Evolutionary conservation across 257 asterid genomes (phyloP).

Genomic region (Osmanthus fragrans): DNA sequence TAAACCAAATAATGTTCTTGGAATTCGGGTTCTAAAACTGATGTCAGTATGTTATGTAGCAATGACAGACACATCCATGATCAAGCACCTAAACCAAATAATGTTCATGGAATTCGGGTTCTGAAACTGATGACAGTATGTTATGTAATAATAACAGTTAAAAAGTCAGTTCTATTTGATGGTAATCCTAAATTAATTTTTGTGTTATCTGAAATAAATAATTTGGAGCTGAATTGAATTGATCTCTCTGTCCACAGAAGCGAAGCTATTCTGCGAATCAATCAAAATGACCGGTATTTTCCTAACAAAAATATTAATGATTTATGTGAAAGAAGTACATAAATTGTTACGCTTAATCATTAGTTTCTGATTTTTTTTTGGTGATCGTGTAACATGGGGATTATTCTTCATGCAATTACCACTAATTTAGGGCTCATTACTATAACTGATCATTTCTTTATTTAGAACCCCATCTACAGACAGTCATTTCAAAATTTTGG

Average conservation of each 20-base stretch:
- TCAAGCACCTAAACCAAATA: not conserved
- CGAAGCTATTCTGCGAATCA: not conserved
- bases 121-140: not conserved
- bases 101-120: not conserved
- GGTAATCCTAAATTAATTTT: not conserved
- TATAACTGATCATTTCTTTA: not conserved
- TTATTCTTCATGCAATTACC: not conserved
- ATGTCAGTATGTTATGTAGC: not conserved
- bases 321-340: not conserved
- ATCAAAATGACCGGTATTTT: not conserved
- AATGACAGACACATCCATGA: not conserved
- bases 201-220: not conserved
- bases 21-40: not conserved
- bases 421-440: not conserved
- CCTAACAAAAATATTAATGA: not conserved
- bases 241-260: not conserved
- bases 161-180: not conserved
- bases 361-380: too few relatives aligned
- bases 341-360: not conserved
- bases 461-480: not conserved
- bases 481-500: not conserved
- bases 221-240: not conserved
- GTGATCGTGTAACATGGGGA: not conserved
- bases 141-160: not conserved
- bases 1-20: constrained; percentile 1